Conservation (phyloP, 1,284 basidiomycete species). For the Porodaedalea pini region DNA sequence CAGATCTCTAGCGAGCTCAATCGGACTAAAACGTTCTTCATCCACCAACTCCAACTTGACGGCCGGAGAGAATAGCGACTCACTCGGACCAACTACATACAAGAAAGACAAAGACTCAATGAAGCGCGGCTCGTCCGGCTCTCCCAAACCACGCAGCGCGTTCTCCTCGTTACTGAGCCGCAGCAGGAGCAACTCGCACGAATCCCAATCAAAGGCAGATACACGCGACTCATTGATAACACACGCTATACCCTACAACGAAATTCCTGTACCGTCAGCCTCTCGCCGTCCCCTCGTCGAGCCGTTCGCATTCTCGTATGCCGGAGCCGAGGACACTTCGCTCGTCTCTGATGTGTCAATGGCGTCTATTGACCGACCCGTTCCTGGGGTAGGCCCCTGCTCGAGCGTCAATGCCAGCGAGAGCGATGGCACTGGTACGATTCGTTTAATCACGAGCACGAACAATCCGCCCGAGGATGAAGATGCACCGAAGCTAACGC, state of each 20-base stretch:
- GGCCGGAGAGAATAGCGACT: slow-evolving; percentile 3
- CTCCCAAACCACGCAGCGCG: slow-evolving; percentile 1
- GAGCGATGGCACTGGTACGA: slow-evolving; percentile 1
- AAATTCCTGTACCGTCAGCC: slow-evolving; percentile 41
- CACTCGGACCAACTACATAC: not conserved
- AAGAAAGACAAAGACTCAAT: not conserved
- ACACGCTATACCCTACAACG: slow-evolving; percentile 50
- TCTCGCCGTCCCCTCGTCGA: slow-evolving; percentile 41
- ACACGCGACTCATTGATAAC: slow-evolving; percentile 42
- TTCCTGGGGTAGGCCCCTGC: slow-evolving; percentile 17
- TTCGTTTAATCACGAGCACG: slow-evolving; percentile 17
- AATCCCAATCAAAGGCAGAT: slow-evolving; percentile 2
- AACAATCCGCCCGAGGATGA: not conserved
- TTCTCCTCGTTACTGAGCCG: not conserved
- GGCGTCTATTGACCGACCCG: slow-evolving; percentile 14
- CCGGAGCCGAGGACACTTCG: slow-evolving; percentile 27
- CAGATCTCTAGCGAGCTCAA: slow-evolving; percentile 62
- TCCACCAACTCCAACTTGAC: slow-evolving; percentile 32
- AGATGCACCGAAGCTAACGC: slow-evolving; percentile 57
- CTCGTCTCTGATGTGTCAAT: slow-evolving; percentile 20
- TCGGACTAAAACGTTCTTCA: slow-evolving; percentile 56
- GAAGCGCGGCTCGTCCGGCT: not conserved
- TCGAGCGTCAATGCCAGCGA: slow-evolving; percentile 6
- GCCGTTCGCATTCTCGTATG: slow-evolving; percentile 46
- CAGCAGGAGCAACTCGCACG: slow-evolving; percentile 16